A percentile compares a stretch with the other conserved stretches of the same genome.
These are phyloP conservation scores for Nicotiana tabacum DNA, from an alignment of 257 asterid species.

Conservation along the genomic window DNA sequence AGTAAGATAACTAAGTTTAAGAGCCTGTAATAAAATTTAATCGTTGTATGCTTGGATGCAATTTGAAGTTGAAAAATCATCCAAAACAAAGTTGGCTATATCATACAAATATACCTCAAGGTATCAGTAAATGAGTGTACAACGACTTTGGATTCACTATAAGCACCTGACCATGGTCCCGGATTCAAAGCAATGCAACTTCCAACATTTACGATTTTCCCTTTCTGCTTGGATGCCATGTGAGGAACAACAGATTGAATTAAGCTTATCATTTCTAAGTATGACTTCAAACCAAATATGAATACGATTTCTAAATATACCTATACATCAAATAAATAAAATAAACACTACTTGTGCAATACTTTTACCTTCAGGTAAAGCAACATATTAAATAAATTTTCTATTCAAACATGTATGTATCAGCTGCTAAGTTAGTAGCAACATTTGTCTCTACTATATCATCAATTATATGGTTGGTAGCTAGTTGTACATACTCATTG, in stretches of 20 bases:
- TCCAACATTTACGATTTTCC: slow-evolving; percentile 86
- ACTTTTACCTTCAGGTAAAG: too few species aligned
- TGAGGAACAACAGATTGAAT: slow-evolving; percentile 89
- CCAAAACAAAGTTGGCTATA: background rate
- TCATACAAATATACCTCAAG: slow-evolving; percentile 46
- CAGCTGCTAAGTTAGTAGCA: too few species aligned
- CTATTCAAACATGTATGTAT: too few species aligned
- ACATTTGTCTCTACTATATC: too few species aligned
- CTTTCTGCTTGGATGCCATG: slow-evolving; percentile 85
- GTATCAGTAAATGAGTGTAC: slow-evolving; percentile 68
- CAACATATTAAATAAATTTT: too few species aligned
- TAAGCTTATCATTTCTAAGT: slow-evolving; percentile 37
- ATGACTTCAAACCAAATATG: too few species aligned
- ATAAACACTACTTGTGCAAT: too few species aligned
- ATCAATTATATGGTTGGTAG: too few species aligned
- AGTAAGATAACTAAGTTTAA: background rate
- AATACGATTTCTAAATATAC: too few species aligned
- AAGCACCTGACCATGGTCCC: slow-evolving; percentile 81
- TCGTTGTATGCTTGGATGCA: background rate
- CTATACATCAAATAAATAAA: too few species aligned
- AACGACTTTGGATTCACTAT: slow-evolving; percentile 87
- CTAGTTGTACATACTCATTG: too few species aligned
- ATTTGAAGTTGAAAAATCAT: background rate
- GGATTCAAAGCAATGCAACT: slow-evolving; percentile 75
- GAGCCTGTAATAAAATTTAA: background rate